A percentile compares a stretch with the other conserved stretches of the same genome.
Evolutionary conservation across 345 rosid species (phyloP).

Genomic region (Eucalyptus lansdowneana): DNA sequence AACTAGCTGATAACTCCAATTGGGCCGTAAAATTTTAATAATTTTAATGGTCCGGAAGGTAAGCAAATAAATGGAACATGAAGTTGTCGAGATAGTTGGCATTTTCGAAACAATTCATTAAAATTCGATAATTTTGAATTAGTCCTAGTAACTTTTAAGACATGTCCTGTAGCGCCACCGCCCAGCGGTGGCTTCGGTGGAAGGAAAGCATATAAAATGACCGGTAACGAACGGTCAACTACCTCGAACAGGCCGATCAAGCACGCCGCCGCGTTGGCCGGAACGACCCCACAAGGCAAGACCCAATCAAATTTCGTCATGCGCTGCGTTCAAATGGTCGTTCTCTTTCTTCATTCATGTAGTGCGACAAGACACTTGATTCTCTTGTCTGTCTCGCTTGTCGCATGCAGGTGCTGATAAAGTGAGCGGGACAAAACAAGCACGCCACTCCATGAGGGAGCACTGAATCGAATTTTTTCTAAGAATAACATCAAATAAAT

Average conservation of each 20-base stretch:
- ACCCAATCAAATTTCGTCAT: too few relatives aligned
- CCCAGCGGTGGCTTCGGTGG: neutral
- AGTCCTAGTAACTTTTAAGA: neutral
- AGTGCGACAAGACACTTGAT: rapidly evolving
- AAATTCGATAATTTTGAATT: rapidly evolving
- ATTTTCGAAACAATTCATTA: neutral
- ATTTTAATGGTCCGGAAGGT: rapidly evolving
- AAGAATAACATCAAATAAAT: rapidly evolving
- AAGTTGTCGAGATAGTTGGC: neutral
- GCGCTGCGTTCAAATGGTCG: too few relatives aligned
- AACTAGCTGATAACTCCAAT: rapidly evolving
- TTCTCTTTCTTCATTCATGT: too few relatives aligned
- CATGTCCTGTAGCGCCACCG: neutral
- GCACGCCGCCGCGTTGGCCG: neutral
- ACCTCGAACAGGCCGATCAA: neutral
- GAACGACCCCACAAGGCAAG: neutral
- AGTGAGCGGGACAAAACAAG: neutral
- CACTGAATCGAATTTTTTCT: rapidly evolving
- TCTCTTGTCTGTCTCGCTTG: neutral
- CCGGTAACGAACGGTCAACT: rapidly evolving
- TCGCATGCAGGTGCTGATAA: neutral
- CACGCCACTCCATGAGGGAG: neutral
- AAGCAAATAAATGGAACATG: neutral
- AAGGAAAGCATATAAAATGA: neutral
- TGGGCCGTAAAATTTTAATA: neutral